These are phyloP conservation scores for Cicer pinnatifidum DNA, from an alignment of 306 rosid genomes.

Conservation along the genomic window DNA sequence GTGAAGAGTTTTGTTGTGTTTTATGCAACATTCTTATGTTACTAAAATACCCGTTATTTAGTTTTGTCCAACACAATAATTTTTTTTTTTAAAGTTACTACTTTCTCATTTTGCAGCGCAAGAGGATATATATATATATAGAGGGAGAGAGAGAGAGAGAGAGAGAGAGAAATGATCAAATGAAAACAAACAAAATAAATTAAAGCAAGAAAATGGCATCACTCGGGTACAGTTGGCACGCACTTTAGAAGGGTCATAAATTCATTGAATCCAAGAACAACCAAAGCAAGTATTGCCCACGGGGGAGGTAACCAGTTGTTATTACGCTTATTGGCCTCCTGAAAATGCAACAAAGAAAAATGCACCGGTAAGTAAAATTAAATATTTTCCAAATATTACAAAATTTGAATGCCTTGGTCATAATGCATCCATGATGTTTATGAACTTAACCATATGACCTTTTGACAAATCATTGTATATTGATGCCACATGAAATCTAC, in stretches of 20 bases:
- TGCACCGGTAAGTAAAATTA: conserved; percentile 27
- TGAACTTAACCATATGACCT: conserved; percentile 24
- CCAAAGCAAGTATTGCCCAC: conserved; percentile 89
- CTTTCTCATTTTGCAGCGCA: conserved; percentile 2
- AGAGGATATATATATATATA: not conserved
- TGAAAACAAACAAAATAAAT: conserved; percentile 28
- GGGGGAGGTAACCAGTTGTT: conserved; percentile 99
- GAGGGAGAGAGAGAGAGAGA: not conserved
- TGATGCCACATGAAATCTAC: conserved; percentile 21
- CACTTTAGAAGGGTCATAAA: conserved; percentile 94
- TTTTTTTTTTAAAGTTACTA: conserved; percentile 4
- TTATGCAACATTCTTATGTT: conserved; percentile 5
- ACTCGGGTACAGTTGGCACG: conserved; percentile 25
- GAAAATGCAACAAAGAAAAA: conserved; percentile 43
- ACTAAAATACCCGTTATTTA: not conserved
- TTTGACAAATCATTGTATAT: conserved; percentile 17
- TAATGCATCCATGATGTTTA: conserved; percentile 25
- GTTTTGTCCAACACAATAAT: conserved; percentile 19
- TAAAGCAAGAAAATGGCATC: conserved; percentile 37
- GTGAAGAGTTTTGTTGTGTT: not conserved
- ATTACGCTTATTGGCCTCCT: conserved; percentile 94
- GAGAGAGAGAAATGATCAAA: conserved; percentile 21
- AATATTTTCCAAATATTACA: conserved; percentile 6
- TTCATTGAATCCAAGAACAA: conserved; percentile 89
- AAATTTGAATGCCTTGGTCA: conserved; percentile 21